These are phyloP conservation scores for Ustulina deusta DNA, from an alignment of 2,329 filamentous ascomycete genomes.

Conservation along the genomic window DNA sequence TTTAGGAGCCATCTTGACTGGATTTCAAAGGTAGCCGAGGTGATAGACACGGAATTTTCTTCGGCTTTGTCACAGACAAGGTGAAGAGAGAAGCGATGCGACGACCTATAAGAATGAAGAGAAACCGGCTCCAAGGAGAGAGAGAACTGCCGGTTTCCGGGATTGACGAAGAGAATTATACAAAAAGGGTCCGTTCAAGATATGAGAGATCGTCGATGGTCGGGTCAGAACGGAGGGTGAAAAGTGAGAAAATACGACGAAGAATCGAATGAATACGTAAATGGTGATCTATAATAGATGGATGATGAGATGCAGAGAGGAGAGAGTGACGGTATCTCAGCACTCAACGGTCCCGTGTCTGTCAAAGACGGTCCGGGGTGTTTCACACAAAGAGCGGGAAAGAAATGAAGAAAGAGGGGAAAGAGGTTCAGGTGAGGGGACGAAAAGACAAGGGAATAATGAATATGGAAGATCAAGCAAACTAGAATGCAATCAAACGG, in stretches of 20 bases:
- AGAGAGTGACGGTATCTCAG: conserved; percentile 28
- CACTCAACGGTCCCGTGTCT: conserved; percentile 32
- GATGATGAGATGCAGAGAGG: conserved; percentile 16
- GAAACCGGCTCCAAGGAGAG: conserved; percentile 5
- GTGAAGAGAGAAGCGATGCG: conserved; percentile 27
- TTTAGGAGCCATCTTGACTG: conserved; percentile 48
- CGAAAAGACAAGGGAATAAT: conserved; percentile 29
- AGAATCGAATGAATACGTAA: conserved; percentile 27
- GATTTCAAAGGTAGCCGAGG: conserved; percentile 15
- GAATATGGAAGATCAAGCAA: conserved; percentile 34
- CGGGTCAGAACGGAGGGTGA: conserved; percentile 19
- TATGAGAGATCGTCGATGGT: conserved; percentile 19
- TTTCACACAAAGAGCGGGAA: conserved; percentile 36
- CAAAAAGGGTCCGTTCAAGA: conserved; percentile 22
- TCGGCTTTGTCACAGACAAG: conserved; percentile 47
- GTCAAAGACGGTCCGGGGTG: conserved; percentile 36
- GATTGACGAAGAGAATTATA: conserved; percentile 36
- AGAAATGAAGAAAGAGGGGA: conserved; percentile 35
- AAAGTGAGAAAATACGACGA: conserved; percentile 11
- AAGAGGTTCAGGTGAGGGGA: conserved; percentile 9
- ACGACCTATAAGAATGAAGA: conserved; percentile 21
- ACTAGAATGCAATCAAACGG: conserved; percentile 12
- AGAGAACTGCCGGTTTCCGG: conserved; percentile 15
- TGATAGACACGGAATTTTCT: conserved; percentile 12
- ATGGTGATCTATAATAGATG: conserved; percentile 11